Conservation (phyloP, 495 filamentous ascomycete species). For the Immersiella caudata region DNA sequence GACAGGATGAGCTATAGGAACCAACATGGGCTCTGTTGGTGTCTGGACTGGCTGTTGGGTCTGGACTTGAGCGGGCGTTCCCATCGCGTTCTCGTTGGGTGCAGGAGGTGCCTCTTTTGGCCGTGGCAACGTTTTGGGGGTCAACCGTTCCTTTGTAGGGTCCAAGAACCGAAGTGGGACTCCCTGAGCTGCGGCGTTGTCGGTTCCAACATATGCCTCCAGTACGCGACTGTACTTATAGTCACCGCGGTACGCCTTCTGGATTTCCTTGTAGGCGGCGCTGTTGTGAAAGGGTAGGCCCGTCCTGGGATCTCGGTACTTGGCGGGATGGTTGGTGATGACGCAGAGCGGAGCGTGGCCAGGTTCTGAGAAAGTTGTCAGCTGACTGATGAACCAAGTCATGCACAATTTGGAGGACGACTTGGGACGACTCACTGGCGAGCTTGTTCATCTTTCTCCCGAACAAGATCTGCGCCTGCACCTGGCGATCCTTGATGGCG, state of each 20-base stretch:
- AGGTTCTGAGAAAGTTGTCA: constrained; percentile 41
- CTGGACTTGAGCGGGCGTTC: background rate
- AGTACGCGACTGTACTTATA: constrained; percentile 77
- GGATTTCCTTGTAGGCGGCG: constrained; percentile 74
- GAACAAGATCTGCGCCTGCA: constrained; percentile 58
- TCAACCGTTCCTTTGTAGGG: constrained; percentile 36
- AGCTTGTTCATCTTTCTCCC: constrained; percentile 56
- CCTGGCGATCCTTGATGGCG: constrained; percentile 56
- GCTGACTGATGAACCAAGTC: background rate
- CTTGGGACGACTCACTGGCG: constrained; percentile 44
- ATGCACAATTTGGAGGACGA: constrained; percentile 16
- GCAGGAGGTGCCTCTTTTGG: background rate
- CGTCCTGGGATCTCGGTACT: constrained; percentile 75
- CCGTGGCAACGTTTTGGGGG: constrained; percentile 18
- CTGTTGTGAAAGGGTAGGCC: constrained; percentile 74
- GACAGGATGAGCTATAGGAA: constrained; percentile 1
- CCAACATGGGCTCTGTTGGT: background rate
- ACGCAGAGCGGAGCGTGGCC: constrained; percentile 61
- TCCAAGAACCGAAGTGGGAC: constrained; percentile 70
- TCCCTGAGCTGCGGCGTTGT: constrained; percentile 61
- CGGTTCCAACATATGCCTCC: constrained; percentile 72
- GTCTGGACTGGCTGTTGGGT: background rate
- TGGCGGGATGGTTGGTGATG: constrained; percentile 78
- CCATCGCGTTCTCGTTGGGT: background rate
- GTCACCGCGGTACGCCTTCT: constrained; percentile 63